Conservation (phyloP, 2,329 filamentous ascomycete genomes). For the Penicillium sp. region DNA sequence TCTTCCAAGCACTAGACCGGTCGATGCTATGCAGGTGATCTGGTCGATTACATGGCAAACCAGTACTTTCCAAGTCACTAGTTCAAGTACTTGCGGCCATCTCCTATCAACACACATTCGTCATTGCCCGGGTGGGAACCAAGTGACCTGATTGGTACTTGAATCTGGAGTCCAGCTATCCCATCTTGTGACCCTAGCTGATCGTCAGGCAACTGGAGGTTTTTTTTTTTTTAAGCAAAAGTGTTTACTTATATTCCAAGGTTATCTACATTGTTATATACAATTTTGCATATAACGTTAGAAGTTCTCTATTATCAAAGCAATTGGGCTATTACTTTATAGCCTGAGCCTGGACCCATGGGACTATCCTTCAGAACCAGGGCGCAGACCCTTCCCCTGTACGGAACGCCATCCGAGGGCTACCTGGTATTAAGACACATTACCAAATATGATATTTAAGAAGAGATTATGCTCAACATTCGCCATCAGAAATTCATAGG, state of each 20-base stretch:
- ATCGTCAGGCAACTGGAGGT: conserved; percentile 5
- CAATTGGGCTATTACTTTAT: not conserved
- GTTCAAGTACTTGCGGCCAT: not conserved
- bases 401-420: conserved; percentile 10
- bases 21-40: conserved; percentile 30
- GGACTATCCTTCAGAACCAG: conserved; percentile 4
- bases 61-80: conserved; percentile 9
- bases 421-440: not conserved
- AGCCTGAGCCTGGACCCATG: conserved; percentile 9
- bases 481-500: not conserved
- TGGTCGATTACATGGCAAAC: conserved; percentile 10
- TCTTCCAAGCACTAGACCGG: conserved; percentile 28
- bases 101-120: not conserved
- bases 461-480: not conserved
- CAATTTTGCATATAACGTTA: not conserved
- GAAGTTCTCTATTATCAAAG: too few relatives aligned
- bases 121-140: not conserved
- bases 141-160: conserved; percentile 10
- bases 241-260: not conserved
- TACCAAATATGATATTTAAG: not conserved
- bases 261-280: not conserved
- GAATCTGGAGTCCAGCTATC: not conserved
- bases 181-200: conserved; percentile 9
- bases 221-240: not conserved
- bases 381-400: conserved; percentile 15